Base-by-base conservation (phyloP, 129 eudicot species). In the Helianthus annuus region DNA sequence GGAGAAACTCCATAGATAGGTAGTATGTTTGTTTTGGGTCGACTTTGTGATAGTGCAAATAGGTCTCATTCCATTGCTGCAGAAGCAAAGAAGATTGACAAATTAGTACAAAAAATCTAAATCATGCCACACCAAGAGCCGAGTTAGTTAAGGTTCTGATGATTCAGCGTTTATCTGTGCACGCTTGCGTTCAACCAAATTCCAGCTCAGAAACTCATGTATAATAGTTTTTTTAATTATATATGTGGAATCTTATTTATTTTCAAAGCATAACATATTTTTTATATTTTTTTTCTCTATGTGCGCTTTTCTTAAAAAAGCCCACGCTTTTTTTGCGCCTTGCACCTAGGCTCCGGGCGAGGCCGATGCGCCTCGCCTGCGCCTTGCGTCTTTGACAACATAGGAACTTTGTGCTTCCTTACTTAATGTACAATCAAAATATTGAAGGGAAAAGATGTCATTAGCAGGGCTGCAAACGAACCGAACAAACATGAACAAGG, bases 31-130 rank as follows among this genome's bases (percentile, higher is more conserved):
- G 99, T 85, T 95, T 95, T 10, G 97, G 97, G 80, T 95, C 94
- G 51, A 76, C 86, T 72, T 86, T 84, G 90, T 95, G 96, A 82
- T 82, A 95, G 56, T 90, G 96, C 76, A 78, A 74, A 82, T 95
- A 95, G 19, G 99, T 95, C 76, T 95, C 97, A 49, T 95, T 95
- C 99, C 99, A 95, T 95, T 95, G 99, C 99, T 95, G 91, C 83
- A 72, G 40, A 78, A 60, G 4, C 73, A 46, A 66, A 69, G 19
- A 54, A 55, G 53, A 39, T 10, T 2, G 22, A 11, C n/a, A 54
- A 17, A 55, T 11, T 11, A 17, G 9, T 9, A 29, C 32, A 19
- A 65, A 42, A 40, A 10, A 16, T 7, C 27, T 4, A 2, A 65
- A 39, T 42, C 68, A 7, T 16, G 53, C 70, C 54, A 65, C 60